Evolutionary conservation across 495 filamentous ascomycete species (phyloP).

Genomic region (Emericellopsis terricola): DNA sequence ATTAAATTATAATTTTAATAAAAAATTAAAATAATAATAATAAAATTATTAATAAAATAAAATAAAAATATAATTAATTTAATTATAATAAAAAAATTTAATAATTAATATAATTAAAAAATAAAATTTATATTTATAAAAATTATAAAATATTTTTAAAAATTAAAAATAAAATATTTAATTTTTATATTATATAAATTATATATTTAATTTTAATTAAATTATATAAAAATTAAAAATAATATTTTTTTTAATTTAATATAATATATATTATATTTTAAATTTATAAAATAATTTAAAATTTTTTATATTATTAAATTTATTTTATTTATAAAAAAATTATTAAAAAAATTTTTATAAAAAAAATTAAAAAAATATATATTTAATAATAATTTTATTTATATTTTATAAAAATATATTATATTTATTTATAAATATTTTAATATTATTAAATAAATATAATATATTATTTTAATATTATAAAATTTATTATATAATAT

Average conservation of each 20-base stretch:
- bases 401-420: background rate
- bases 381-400: too few relatives aligned
- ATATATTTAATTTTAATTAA: background rate
- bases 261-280: too few relatives aligned
- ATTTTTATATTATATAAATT: background rate
- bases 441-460: background rate
- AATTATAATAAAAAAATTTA: background rate
- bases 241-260: too few relatives aligned
- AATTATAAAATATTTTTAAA: background rate
- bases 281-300: background rate
- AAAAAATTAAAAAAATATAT: too few relatives aligned
- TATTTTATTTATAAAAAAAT: background rate
- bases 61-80: background rate
- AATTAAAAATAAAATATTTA: background rate
- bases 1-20: too few relatives aligned
- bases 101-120: background rate
- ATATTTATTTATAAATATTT: background rate
- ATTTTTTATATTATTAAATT: background rate
- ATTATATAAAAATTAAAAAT: too few relatives aligned
- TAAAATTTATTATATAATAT: background rate
- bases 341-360: background rate
- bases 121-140: background rate
- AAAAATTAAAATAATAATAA: slow-evolving; percentile 1
- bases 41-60: background rate
- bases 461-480: background rate